Conservation (phyloP, 1,284 basidiomycete genomes). For the Ustilago loliicola region DNA sequence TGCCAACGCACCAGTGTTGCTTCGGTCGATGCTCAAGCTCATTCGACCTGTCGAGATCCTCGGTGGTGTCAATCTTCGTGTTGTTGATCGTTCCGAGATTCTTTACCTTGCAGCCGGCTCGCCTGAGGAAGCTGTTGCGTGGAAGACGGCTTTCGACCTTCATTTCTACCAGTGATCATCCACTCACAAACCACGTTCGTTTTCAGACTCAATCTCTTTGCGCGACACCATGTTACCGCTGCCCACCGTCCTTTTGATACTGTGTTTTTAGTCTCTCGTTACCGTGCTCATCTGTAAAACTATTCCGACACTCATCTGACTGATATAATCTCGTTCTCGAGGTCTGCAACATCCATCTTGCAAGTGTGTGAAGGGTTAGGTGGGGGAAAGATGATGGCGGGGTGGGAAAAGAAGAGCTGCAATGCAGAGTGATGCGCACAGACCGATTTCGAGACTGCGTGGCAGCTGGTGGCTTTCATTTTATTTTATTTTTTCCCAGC, state of each 20-base stretch:
- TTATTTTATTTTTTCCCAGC: background rate
- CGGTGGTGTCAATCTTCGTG: slow-evolving; percentile 46
- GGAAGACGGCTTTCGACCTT: slow-evolving; percentile 58
- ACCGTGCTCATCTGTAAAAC: slow-evolving; percentile 33
- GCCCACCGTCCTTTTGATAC: slow-evolving; percentile 5
- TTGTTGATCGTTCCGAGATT: slow-evolving; percentile 56
- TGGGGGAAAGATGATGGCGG: slow-evolving; percentile 5
- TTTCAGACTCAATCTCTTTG: slow-evolving; percentile 7
- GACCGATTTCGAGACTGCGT: slow-evolving; percentile 19
- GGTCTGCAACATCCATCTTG: background rate
- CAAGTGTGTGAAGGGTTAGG: too few relatives aligned
- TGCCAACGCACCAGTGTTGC: slow-evolving; percentile 24
- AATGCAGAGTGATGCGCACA: slow-evolving; percentile 42
- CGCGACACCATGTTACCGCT: background rate
- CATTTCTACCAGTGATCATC: slow-evolving; percentile 47
- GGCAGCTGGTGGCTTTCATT: background rate
- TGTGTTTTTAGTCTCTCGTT: slow-evolving; percentile 7
- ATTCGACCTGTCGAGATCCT: slow-evolving; percentile 47
- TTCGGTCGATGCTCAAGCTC: slow-evolving; percentile 38
- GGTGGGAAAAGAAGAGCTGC: background rate
- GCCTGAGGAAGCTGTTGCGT: slow-evolving; percentile 48
- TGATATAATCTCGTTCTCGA: background rate
- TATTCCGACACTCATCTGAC: background rate
- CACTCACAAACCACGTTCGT: slow-evolving; percentile 6
- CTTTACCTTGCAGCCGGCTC: slow-evolving; percentile 54